These are phyloP conservation scores for Torulaspora microellipsoides DNA, from an alignment of 805 yeast genomes.

Conservation along the genomic window DNA sequence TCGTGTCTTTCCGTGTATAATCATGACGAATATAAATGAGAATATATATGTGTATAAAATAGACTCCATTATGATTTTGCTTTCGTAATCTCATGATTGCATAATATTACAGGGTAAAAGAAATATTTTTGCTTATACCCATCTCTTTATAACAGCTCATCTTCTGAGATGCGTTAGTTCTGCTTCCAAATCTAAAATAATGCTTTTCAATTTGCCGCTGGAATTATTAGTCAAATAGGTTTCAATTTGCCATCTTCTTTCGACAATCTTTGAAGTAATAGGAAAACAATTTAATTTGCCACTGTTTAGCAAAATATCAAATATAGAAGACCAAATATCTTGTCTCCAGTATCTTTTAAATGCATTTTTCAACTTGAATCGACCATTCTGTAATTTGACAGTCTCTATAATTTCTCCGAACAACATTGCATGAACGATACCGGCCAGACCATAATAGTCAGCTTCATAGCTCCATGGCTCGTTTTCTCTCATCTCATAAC, in stretches of 20 bases:
- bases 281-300: constrained; percentile 39
- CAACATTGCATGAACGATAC: constrained; percentile 64
- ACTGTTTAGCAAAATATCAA: constrained; percentile 62
- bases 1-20: too few species aligned
- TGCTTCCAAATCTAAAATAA: constrained; percentile 38
- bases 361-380: constrained; percentile 39
- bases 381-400: constrained; percentile 26
- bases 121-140: neutral
- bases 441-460: constrained; percentile 81
- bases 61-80: neutral
- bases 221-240: constrained; percentile 10
- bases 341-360: constrained; percentile 74
- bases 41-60: neutral
- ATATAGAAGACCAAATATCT: constrained; percentile 64
- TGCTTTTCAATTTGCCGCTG: constrained; percentile 29
- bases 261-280: constrained; percentile 29
- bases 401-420: constrained; percentile 63
- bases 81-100: neutral
- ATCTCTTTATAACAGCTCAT: constrained; percentile 2
- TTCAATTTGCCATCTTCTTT: constrained; percentile 13
- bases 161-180: constrained; percentile 20
- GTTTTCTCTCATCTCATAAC: constrained; percentile 59
- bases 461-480: constrained; percentile 72
- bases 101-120: constrained; percentile 6
- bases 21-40: neutral